Evolutionary conservation across 257 asterid genomes (phyloP).

Genomic region (Solanum pimpinellifolium): DNA sequence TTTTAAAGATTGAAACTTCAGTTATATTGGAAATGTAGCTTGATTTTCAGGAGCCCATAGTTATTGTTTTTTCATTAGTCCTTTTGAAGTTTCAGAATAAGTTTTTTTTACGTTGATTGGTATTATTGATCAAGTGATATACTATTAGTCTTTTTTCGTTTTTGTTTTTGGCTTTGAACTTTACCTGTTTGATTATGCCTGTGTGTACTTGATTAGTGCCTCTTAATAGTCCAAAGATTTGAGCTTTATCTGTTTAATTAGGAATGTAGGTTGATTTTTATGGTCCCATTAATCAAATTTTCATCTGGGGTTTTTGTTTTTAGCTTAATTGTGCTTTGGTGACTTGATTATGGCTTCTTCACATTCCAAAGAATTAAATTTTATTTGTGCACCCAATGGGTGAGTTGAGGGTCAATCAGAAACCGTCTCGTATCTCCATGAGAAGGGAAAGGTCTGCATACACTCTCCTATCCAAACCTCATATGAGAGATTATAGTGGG

Average conservation of each 20-base stretch:
- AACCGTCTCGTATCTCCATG: not conserved
- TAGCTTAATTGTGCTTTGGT: not conserved
- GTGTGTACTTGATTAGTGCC: not conserved
- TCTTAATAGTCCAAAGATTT: not conserved
- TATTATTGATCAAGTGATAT: not conserved
- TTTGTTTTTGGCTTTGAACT: not conserved
- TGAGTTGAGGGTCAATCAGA: not conserved
- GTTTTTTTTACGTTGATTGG: not conserved
- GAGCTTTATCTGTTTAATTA: not conserved
- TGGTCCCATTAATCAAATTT: not conserved
- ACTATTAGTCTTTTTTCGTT: not conserved
- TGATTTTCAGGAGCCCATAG: not conserved
- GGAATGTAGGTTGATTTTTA: not conserved
- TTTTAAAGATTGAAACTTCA: not conserved
- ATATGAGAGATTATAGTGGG: not conserved
- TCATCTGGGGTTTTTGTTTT: not conserved
- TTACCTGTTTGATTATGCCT: not conserved
- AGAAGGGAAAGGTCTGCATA: not conserved
- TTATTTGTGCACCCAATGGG: not conserved
- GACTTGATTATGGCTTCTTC: not conserved
- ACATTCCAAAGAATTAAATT: not conserved
- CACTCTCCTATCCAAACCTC: not conserved
- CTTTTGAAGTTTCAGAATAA: not conserved
- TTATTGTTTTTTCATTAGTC: not conserved
- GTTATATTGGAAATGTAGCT: not conserved